phyloP scores from a whole-genome alignment of 1,284 basidiomycete genomes.

The Singerocomus inundabilis region DNA sequence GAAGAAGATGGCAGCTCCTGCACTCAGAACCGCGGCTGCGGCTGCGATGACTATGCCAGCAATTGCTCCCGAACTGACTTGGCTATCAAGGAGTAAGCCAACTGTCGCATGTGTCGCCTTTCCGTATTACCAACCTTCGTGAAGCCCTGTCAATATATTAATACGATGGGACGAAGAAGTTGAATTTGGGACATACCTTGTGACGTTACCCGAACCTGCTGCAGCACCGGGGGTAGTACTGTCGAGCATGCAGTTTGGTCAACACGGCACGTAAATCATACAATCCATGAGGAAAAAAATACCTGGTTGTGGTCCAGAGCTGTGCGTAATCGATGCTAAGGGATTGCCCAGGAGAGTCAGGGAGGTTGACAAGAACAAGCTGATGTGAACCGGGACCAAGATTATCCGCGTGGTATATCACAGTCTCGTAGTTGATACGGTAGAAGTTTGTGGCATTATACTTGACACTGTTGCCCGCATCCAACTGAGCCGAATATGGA shows the following conservation, averaged over 20 bases:
- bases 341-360: constrained; percentile 15
- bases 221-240: constrained; percentile 1
- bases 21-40: constrained; percentile 16
- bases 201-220: neutral
- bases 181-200: constrained; percentile 6
- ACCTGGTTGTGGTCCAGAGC: constrained; percentile 19
- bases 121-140: constrained; percentile 15
- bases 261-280: neutral
- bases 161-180: neutral
- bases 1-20: constrained; percentile 23
- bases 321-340: constrained; percentile 28
- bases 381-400: constrained; percentile 32
- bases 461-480: constrained; percentile 10
- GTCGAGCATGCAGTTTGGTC: neutral
- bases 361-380: constrained; percentile 29
- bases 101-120: neutral
- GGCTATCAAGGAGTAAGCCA: constrained; percentile 11
- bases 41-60: constrained; percentile 24
- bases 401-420: constrained; percentile 34
- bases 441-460: constrained; percentile 30
- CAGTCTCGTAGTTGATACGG: constrained; percentile 25
- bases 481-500: constrained; percentile 28
- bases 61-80: constrained; percentile 28
- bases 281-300: neutral
- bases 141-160: neutral